Percentiles rank a stretch among this genome's conserved stretches.
These are phyloP conservation scores for Cinnamomum chago DNA, from an alignment of 164 flowering plant genomes.

Conservation along the genomic window DNA sequence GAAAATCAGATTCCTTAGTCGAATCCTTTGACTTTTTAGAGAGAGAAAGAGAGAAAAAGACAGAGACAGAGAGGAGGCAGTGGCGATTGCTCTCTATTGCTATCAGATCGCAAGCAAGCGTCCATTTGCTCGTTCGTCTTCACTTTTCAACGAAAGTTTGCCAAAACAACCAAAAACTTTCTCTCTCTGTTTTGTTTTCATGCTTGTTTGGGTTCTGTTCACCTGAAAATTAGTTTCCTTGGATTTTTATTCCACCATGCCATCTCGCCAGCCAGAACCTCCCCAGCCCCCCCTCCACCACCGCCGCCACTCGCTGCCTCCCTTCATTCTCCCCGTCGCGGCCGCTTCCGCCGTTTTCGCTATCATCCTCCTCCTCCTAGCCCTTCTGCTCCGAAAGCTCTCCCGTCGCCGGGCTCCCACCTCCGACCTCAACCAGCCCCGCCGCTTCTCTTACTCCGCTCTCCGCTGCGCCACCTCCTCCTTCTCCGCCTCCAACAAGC, in stretches of 20 bases:
- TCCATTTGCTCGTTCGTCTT: not conserved
- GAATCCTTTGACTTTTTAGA: no score
- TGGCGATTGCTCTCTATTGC: no score
- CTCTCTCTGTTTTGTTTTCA: not conserved
- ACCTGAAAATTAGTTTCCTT: not conserved
- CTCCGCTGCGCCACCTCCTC: slow-evolving; percentile 72
- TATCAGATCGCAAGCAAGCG: not conserved
- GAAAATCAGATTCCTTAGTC: no score
- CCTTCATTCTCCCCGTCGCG: slow-evolving; percentile 18
- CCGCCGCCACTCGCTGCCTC: slow-evolving; percentile 13
- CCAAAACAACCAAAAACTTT: not conserved
- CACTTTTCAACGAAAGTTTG: not conserved
- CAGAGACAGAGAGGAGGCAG: no score
- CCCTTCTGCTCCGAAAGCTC: slow-evolving; percentile 40
- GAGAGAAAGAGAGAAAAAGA: no score
- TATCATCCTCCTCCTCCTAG: slow-evolving; percentile 22
- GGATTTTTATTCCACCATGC: slow-evolving; percentile 27
- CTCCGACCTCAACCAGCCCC: slow-evolving; percentile 39
- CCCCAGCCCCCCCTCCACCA: slow-evolving; percentile 19
- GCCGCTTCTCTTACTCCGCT: slow-evolving; percentile 52
- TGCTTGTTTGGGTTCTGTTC: not conserved
- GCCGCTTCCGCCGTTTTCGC: slow-evolving; percentile 29
- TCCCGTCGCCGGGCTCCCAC: slow-evolving; percentile 56
- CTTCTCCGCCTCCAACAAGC: slow-evolving; percentile 53
- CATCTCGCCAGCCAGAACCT: slow-evolving; percentile 39